Conservation (phyloP, 495 filamentous ascomycete species). For the Gamarada debralockiae region DNA sequence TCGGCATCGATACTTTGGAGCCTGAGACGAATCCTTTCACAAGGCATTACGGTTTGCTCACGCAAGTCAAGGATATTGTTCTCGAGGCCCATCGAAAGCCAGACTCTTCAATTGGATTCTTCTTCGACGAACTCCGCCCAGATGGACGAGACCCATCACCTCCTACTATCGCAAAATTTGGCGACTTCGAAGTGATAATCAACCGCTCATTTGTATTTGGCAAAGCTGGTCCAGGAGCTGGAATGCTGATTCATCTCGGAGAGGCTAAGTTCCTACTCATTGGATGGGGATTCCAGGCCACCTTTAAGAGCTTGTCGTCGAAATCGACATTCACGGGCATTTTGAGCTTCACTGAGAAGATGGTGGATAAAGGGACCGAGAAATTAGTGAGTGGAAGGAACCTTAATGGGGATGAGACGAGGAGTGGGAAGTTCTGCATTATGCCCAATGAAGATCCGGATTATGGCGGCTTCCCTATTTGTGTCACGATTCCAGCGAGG, state of each 20-base stretch:
- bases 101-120: conserved; percentile 40
- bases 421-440: conserved; percentile 38
- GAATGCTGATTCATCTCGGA: conserved; percentile 42
- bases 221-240: conserved; percentile 34
- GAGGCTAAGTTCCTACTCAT: conserved; percentile 39
- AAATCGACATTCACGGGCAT: conserved; percentile 40
- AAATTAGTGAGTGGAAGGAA: conserved; percentile 32
- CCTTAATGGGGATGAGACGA: conserved; percentile 48
- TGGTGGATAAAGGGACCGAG: conserved; percentile 33
- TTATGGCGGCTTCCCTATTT: conserved; percentile 48
- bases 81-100: conserved; percentile 36
- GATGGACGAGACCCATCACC: conserved; percentile 7
- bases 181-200: conserved; percentile 33
- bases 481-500: conserved; percentile 41
- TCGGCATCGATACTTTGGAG: conserved; percentile 42
- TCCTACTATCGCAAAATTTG: conserved; percentile 4
- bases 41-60: conserved; percentile 37
- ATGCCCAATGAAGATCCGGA: conserved; percentile 49
- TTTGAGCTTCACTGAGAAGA: conserved; percentile 38
- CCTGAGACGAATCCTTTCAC: conserved; percentile 29
- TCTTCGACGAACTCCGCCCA: conserved; percentile 37
- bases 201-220: conserved; percentile 47
- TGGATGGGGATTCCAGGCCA: conserved; percentile 43
- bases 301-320: conserved; percentile 25
- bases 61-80: conserved; percentile 31